Base-by-base conservation (phyloP, 768 basidiomycete genomes). In the Tulasnella sp. region DNA sequence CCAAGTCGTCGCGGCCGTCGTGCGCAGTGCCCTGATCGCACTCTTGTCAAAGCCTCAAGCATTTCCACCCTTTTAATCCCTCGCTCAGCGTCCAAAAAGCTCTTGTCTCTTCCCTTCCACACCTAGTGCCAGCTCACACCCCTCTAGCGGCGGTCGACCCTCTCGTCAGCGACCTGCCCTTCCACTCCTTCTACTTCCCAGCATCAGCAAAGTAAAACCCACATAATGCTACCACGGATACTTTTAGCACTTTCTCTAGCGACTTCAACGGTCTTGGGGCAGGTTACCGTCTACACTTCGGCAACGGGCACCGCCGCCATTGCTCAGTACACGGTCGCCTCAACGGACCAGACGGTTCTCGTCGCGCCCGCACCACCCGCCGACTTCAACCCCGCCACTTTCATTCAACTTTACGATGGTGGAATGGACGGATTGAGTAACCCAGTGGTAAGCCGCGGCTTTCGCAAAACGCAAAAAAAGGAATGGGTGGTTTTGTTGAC, bases 381-480 rank as follows among this genome's bases (percentile, higher is more conserved):
- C 23, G 67, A 44, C 18, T 61, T 71, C 26, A 77, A 77, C 42
- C 26, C 76, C 29, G 26, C 15, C n/a, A 42, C 69, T 35, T n/a
- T 61, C 16, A 37, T 77, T n/a, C 76, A 77, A 61, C 51, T 77
- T 23, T 77, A 70, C 39, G 76, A 77, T 48, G 76, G 76, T n/a
- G 76, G 76, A 26, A 77, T 77, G 76, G 35, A 5, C 7, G 76
- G 76, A 0, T 26, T 77, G 76, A n/a, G 69, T 4, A 42, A 42
- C 15, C 76, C 76, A 26, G 74, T 75, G 6, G 74, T 75, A 13
- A 32, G 74, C 35, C n/a, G 39, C 5, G 13, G 35, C 35, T 35
- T 13, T 9, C 42, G 72, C 39, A 74, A 7, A 46, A 32, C n/a
- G n/a, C n/a, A n/a, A n/a, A n/a, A n/a, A n/a, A 57, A 15, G 3